phyloP scores from a whole-genome alignment of 495 filamentous ascomycete species.

The Penicillium steckii region DNA sequence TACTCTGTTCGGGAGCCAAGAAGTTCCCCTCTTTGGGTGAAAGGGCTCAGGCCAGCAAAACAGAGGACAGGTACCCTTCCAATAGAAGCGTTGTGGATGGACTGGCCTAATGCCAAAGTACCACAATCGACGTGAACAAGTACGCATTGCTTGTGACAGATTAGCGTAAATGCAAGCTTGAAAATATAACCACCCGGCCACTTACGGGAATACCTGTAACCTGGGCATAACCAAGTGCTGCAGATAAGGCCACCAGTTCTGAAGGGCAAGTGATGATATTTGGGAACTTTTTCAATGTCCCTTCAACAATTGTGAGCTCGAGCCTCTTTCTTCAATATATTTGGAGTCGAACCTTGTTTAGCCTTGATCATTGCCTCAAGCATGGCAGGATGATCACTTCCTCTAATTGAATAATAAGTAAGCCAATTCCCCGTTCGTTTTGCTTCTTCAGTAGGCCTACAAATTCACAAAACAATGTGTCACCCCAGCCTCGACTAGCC shows the following conservation, averaged over 20 bases:
- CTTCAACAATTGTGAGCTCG: background rate
- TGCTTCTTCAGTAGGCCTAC: slow-evolving; percentile 5
- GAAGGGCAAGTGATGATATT: slow-evolving; percentile 86
- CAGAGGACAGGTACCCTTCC: slow-evolving; percentile 81
- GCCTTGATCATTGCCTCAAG: slow-evolving; percentile 90
- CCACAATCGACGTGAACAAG: slow-evolving; percentile 93
- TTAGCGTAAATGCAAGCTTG: background rate
- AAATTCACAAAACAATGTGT: slow-evolving; percentile 25
- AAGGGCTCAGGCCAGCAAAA: slow-evolving; percentile 83
- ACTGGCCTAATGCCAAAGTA: slow-evolving; percentile 82
- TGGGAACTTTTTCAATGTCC: slow-evolving; percentile 61
- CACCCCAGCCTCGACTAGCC: slow-evolving; percentile 19
- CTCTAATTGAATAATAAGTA: slow-evolving; percentile 27
- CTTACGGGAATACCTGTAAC: slow-evolving; percentile 63
- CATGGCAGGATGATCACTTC: slow-evolving; percentile 83
- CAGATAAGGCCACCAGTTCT: slow-evolving; percentile 92
- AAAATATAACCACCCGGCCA: background rate
- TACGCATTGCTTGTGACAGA: slow-evolving; percentile 61
- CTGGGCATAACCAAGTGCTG: slow-evolving; percentile 88
- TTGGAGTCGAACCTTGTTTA: slow-evolving; percentile 30
- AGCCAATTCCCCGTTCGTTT: background rate
- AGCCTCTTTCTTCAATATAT: too few species aligned
- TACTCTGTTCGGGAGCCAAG: slow-evolving; percentile 83
- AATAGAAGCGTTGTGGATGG: slow-evolving; percentile 80
- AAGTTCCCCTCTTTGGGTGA: slow-evolving; percentile 83